Percentiles rank a stretch among this genome's conserved stretches.
These are phyloP conservation scores for Trichophyton equinum DNA, from an alignment of 2,329 filamentous ascomycete genomes.

Conservation along the genomic window DNA sequence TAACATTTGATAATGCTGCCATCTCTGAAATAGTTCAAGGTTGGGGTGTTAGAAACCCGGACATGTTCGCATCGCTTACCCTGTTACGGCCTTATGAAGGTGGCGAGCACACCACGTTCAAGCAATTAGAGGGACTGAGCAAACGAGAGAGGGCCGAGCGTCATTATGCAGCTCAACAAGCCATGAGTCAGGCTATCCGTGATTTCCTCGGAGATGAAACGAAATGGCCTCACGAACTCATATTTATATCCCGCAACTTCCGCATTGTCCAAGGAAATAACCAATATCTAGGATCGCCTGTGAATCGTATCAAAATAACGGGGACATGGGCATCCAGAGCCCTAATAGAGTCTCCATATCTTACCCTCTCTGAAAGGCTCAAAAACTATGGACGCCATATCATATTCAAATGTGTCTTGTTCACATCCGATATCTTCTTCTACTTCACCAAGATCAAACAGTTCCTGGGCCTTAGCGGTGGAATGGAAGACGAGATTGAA, in stretches of 20 bases:
- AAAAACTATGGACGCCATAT: constrained; percentile 63
- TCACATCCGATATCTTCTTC: constrained; percentile 68
- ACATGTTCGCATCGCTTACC: constrained; percentile 84
- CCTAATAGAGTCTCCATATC: constrained; percentile 59
- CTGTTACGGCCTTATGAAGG: constrained; percentile 84
- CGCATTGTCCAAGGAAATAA: constrained; percentile 90
- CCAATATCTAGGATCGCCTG: constrained; percentile 75
- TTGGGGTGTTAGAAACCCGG: constrained; percentile 82
- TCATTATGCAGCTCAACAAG: constrained; percentile 69
- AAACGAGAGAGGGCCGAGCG: constrained; percentile 45
- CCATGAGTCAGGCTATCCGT: constrained; percentile 59
- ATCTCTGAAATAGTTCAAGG: constrained; percentile 57
- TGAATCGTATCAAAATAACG: constrained; percentile 88
- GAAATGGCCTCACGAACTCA: constrained; percentile 78
- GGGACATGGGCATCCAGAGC: constrained; percentile 78
- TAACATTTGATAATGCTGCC: constrained; percentile 83
- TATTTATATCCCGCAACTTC: constrained; percentile 86
- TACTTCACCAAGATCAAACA: constrained; percentile 70
- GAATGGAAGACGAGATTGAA: constrained; percentile 93
- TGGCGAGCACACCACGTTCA: constrained; percentile 55
- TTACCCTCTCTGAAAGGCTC: constrained; percentile 50
- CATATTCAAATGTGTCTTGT: constrained; percentile 66
- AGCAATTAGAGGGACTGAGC: constrained; percentile 40
- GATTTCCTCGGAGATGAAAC: constrained; percentile 72
- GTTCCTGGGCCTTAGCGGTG: constrained; percentile 59